Percentiles rank a stretch among this genome's conserved stretches.
Conservation (phyloP, 2,329 filamentous ascomycete genomes). For the Pseudogymnoascus sp. region DNA sequence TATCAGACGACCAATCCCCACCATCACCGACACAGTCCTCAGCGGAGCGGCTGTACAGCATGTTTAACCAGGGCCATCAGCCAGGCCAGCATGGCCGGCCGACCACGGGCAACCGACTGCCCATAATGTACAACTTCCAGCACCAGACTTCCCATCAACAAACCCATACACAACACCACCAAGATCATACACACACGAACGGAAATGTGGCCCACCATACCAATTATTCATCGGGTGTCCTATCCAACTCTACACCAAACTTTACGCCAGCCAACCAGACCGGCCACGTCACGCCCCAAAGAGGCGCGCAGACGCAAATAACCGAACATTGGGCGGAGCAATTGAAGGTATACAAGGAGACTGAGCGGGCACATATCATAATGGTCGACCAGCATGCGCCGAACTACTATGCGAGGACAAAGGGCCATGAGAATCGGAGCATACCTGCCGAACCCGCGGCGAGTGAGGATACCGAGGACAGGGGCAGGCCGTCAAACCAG, state of each 20-base stretch:
- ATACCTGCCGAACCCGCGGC: slow-evolving; percentile 40
- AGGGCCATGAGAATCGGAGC: slow-evolving; percentile 61
- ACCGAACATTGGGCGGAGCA: slow-evolving; percentile 83
- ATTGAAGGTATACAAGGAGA: slow-evolving; percentile 68
- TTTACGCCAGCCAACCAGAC: slow-evolving; percentile 49
- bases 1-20: slow-evolving; percentile 24
- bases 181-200: slow-evolving; percentile 47
- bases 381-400: slow-evolving; percentile 59
- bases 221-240: slow-evolving; percentile 51
- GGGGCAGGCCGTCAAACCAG: slow-evolving; percentile 52
- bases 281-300: slow-evolving; percentile 40
- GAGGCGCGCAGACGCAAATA: slow-evolving; percentile 42
- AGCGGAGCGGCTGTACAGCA: slow-evolving; percentile 35
- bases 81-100: slow-evolving; percentile 63
- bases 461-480: slow-evolving; percentile 42
- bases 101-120: slow-evolving; percentile 41
- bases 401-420: slow-evolving; percentile 63
- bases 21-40: slow-evolving; percentile 43
- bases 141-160: slow-evolving; percentile 41
- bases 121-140: slow-evolving; percentile 62
- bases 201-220: slow-evolving; percentile 52
- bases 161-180: slow-evolving; percentile 54
- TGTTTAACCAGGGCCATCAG: slow-evolving; percentile 65
- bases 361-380: slow-evolving; percentile 62
- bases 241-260: slow-evolving; percentile 52